A percentile compares a stretch with the other conserved stretches of the same genome.
phyloP scores from a whole-genome alignment of 2,329 filamentous ascomycete genomes.

The Dendryphion nanum region DNA sequence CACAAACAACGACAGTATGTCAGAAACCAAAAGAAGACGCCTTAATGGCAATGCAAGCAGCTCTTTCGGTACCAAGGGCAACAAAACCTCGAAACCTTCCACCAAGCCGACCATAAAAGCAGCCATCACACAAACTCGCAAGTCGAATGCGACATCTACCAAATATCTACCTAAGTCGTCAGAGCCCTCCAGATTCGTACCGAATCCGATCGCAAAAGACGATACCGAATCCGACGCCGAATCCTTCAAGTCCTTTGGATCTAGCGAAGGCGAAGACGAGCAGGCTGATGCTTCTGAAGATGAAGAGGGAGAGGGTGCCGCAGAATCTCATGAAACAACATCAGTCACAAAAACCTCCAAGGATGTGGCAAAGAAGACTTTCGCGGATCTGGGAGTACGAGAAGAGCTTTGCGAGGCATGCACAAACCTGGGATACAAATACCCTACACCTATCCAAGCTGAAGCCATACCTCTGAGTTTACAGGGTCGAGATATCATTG shows the following conservation, averaged over 20 bases:
- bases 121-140: constrained; percentile 12
- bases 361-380: constrained; percentile 57
- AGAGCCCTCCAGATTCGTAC: not conserved
- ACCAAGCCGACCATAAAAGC: too few relatives aligned
- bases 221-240: not conserved
- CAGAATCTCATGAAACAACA: constrained; percentile 8
- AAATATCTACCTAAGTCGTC: not conserved
- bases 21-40: constrained; percentile 45
- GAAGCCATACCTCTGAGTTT: constrained; percentile 82
- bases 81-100: too few relatives aligned
- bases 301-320: constrained; percentile 7
- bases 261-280: constrained; percentile 19
- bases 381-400: constrained; percentile 74
- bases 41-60: too few relatives aligned
- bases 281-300: constrained; percentile 6
- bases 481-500: constrained; percentile 81
- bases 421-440: constrained; percentile 74
- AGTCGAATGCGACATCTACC: constrained; percentile 2
- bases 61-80: too few relatives aligned
- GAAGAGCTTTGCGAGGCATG: constrained; percentile 89
- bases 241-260: constrained; percentile 7
- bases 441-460: constrained; percentile 84
- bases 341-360: constrained; percentile 10
- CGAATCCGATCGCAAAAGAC: constrained; percentile 1
- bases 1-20: constrained; percentile 28